A percentile compares a stretch with the other conserved stretches of the same genome.
Evolutionary conservation across 768 basidiomycete species (phyloP).

Genomic region (Paxillus ammoniavirescens): DNA sequence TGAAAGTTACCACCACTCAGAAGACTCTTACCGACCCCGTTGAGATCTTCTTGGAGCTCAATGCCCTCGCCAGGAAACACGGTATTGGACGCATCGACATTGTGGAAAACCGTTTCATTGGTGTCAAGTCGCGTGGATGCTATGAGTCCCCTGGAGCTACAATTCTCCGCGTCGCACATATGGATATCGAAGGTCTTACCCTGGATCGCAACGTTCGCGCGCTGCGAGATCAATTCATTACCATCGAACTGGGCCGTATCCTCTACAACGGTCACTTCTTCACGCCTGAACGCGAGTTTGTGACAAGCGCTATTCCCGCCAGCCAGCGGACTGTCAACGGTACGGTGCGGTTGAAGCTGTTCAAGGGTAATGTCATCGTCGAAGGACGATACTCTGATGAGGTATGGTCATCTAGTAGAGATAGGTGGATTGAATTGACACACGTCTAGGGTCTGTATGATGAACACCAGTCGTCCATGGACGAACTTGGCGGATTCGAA

Average conservation of each 20-base stretch:
- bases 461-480: conserved; percentile 95
- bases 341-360: conserved; percentile 82
- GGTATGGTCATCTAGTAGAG: conserved; percentile 40
- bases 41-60: conserved; percentile 89
- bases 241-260: conserved; percentile 84
- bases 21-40: conserved; percentile 87
- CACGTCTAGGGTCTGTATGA: conserved; percentile 81
- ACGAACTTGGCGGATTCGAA: conserved; percentile 97
- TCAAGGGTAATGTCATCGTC: conserved; percentile 95
- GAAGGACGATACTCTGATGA: conserved; percentile 90
- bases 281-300: conserved; percentile 97
- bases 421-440: background rate
- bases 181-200: conserved; percentile 97
- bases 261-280: conserved; percentile 99
- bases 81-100: conserved; percentile 98
- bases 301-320: conserved; percentile 86
- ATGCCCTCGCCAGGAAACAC: conserved; percentile 90
- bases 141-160: conserved; percentile 98
- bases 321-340: conserved; percentile 98
- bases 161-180: conserved; percentile 91
- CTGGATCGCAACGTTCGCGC: conserved; percentile 96
- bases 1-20: conserved; percentile 64
- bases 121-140: conserved; percentile 99
- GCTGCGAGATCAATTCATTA: conserved; percentile 92
- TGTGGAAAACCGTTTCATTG: conserved; percentile 99